Evolutionary conservation across 2,329 filamentous ascomycete genomes (phyloP).

Genomic region (Pleoardoris graminearum): DNA sequence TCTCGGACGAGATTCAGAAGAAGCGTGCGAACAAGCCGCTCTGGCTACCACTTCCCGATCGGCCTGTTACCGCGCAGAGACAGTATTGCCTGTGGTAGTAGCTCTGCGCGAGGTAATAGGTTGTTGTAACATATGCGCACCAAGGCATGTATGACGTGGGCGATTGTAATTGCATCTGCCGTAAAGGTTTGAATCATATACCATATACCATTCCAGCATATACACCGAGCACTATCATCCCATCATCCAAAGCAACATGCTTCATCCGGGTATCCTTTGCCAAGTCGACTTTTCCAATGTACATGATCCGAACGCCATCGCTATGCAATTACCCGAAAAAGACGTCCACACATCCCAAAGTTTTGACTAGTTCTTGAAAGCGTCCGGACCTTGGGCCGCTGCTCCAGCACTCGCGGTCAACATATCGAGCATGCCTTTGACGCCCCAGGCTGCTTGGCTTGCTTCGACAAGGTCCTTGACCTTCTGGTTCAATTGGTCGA

Average conservation of each 20-base stretch:
- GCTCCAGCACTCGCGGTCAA: conserved; percentile 62
- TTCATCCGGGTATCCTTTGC: conserved; percentile 21
- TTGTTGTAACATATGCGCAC: conserved; percentile 17
- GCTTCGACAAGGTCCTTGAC: conserved; percentile 80
- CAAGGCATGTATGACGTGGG: conserved; percentile 5
- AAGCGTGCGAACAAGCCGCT: conserved; percentile 75
- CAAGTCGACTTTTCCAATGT: conserved; percentile 5
- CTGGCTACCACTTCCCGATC: conserved; percentile 87
- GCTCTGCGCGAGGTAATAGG: background rate
- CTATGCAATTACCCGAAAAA: conserved; percentile 39
- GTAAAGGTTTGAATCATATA: too few relatives aligned
- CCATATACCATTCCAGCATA: conserved; percentile 23
- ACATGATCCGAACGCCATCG: conserved; percentile 38
- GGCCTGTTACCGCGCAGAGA: conserved; percentile 79
- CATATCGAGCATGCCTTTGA: conserved; percentile 86
- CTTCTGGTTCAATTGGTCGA: conserved; percentile 68
- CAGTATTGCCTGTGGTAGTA: conserved; percentile 89
- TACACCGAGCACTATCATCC: conserved; percentile 15
- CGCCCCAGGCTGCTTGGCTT: conserved; percentile 79
- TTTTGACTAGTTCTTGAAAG: conserved; percentile 16
- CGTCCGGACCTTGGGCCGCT: conserved; percentile 13
- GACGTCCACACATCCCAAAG: background rate
- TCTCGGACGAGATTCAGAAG: conserved; percentile 75
- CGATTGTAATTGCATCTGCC: conserved; percentile 5
- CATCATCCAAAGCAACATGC: conserved; percentile 31